Percentiles rank a stretch among this genome's conserved stretches.
Evolutionary conservation across 2,329 filamentous ascomycete species (phyloP).

Genomic region (Sporothrix variecibatus): DNA sequence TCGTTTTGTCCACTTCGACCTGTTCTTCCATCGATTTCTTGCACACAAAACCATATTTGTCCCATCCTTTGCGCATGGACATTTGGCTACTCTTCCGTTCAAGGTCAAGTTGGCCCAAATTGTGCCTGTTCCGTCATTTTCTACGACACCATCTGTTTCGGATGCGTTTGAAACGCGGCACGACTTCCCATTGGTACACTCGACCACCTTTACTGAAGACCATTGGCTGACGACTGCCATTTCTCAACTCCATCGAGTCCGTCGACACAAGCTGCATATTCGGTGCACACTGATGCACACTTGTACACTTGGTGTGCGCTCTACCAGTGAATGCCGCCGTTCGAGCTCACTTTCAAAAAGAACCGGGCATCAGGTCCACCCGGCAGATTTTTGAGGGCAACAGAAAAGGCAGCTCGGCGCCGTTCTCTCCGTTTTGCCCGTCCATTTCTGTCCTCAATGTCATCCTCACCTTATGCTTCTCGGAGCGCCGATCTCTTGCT

Average conservation of each 20-base stretch:
- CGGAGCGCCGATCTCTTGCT: background rate
- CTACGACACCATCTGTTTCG: conserved; percentile 10
- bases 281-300: background rate
- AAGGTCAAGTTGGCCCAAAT: background rate
- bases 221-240: background rate
- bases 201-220: background rate
- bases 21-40: background rate
- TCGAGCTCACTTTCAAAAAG: no score
- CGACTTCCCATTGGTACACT: background rate
- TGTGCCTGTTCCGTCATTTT: background rate
- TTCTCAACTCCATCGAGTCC: background rate
- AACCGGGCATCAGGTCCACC: background rate
- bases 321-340: background rate
- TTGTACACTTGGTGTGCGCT: background rate
- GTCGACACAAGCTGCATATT: background rate
- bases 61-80: no score
- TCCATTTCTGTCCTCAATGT: no score
- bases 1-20: no score
- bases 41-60: no score
- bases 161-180: conserved; percentile 19
- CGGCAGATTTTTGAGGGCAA: background rate
- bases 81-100: background rate
- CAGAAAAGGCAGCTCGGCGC: background rate
- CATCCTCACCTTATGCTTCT: no score
- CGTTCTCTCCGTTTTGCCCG: background rate